Percentiles rank a stretch among this genome's conserved stretches.
These are phyloP conservation scores for Yamadazyma songkhlaensis DNA, from an alignment of 1,139 yeast species.

Conservation along the genomic window DNA sequence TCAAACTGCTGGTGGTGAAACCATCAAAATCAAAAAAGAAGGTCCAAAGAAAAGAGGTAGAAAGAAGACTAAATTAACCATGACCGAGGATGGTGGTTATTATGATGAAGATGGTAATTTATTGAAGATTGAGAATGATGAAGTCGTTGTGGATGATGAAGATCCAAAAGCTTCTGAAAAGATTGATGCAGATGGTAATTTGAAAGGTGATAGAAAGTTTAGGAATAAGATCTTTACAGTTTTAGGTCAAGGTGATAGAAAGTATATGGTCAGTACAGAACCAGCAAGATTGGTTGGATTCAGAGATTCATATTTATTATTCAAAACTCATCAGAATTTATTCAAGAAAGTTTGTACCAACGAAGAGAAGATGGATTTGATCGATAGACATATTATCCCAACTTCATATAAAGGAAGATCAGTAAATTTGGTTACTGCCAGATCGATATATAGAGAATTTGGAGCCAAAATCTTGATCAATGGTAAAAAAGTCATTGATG, in stretches of 20 bases:
- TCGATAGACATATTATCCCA: conserved; percentile 80
- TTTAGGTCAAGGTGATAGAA: conserved; percentile 65
- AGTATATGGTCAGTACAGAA: conserved; percentile 90
- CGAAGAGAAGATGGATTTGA: conserved; percentile 79
- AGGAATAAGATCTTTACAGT: conserved; percentile 82
- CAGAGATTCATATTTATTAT: conserved; percentile 86
- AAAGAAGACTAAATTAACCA: conserved; percentile 37
- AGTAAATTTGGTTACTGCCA: conserved; percentile 86
- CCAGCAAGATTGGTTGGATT: conserved; percentile 95
- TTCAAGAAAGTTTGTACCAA: conserved; percentile 74
- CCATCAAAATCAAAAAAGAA: conserved; percentile 10
- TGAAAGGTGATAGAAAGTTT: conserved; percentile 75
- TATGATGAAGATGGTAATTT: conserved; percentile 52
- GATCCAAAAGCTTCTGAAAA: conserved; percentile 82
- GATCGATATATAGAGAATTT: conserved; percentile 86
- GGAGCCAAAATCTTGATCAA: conserved; percentile 82
- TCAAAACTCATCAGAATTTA: conserved; percentile 76
- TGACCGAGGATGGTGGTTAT: conserved; percentile 38
- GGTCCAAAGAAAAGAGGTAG: conserved; percentile 46
- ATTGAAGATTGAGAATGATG: conserved; percentile 67
- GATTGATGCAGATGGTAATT: conserved; percentile 63
- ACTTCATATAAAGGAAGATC: conserved; percentile 88
- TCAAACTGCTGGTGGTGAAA: conserved; percentile 18
- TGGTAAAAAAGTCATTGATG: conserved; percentile 82
- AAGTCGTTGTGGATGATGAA: conserved; percentile 67